Evolutionary conservation across 164 flowering plant genomes (phyloP), one percentile per base, ranked within the genome.

Genomic region (Nymphaea thermarum): DNA sequence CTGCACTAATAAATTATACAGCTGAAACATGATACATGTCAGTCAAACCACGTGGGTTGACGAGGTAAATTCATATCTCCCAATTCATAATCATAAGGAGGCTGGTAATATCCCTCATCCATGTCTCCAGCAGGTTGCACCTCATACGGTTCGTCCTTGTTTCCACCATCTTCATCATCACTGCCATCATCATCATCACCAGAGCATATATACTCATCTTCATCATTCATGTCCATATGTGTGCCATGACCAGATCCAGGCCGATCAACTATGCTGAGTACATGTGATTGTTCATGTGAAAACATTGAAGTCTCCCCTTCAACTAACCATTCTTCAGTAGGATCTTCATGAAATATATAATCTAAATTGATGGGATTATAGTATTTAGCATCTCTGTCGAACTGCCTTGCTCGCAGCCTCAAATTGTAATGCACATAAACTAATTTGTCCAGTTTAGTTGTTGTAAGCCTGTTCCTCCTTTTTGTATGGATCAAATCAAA

Each of bases 341-440:
- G 64, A 36, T 61, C 64, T 61, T 61, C 64, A 61, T n/a, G 64
- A n/a, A 61, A 61, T 11, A 61, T n/a, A 36, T 61, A 61, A 36
- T 61, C 42, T 8, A 61, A 36, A 61, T n/a, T 61, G 64, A 61
- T 61, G 25, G 64, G 64, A 5, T 61, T 61, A 61, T 61, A 61
- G n/a, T 17, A 17, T 36, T 61, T 36, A n/a, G 16, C 64, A 17
- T 61, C 18, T 4, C 64, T 61, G 2, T 61, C 6, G 2, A 61
- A 8, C 64, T 61, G 64, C 6, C 64, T 17, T 6, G 25, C 64
- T 8, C 42, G 25, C 64, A 90, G 85, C 16, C 89, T 77, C 83
- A 90, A 74, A 65, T 90, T 90, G 80, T 88, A 86, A 69, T 88
- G 96, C 65, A 85, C 93, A 75, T 84, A 86, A 36, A 81, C 67